Percentiles rank a stretch among this genome's conserved stretches.
Conservation (phyloP, 768 basidiomycete species). For the Termitomyces heimii region DNA sequence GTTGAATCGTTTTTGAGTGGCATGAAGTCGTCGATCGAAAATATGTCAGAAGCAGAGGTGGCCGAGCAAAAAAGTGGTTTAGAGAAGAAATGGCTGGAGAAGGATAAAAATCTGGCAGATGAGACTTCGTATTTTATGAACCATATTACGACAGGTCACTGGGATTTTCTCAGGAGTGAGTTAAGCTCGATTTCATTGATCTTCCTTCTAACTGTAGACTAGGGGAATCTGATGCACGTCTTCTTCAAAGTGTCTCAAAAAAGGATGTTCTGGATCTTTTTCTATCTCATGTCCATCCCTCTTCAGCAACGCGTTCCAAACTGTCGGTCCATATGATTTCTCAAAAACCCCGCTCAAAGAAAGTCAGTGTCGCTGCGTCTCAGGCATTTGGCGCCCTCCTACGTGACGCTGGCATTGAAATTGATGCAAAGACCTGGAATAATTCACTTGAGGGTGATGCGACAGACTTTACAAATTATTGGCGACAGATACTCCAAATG, state of each 20-base stretch:
- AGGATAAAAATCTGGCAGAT: conserved; percentile 81
- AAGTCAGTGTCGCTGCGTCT: conserved; percentile 59
- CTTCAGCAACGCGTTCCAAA: conserved; percentile 68
- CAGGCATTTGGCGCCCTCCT: conserved; percentile 55
- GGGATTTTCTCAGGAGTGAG: conserved; percentile 84
- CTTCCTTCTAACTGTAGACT: conserved; percentile 8
- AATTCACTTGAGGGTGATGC: conserved; percentile 47
- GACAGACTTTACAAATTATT: conserved; percentile 59
- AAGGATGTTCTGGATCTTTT: conserved; percentile 71
- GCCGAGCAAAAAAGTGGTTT: conserved; percentile 71
- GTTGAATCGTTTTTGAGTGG: conserved; percentile 82
- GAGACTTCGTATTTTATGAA: conserved; percentile 67
- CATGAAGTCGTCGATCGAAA: conserved; percentile 62
- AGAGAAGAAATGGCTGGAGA: conserved; percentile 79
- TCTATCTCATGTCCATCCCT: conserved; percentile 61
- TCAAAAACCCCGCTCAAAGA: conserved; percentile 52
- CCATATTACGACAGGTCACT: conserved; percentile 73
- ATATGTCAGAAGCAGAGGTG: conserved; percentile 71
- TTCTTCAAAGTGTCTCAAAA: conserved; percentile 63
- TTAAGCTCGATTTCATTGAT: conserved; percentile 7
- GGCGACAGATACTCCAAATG: conserved; percentile 40
- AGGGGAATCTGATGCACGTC: conserved; percentile 72
- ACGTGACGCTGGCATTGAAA: conserved; percentile 36
- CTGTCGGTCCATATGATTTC: conserved; percentile 79
- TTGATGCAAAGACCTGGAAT: conserved; percentile 47